Evolutionary conservation across 192 early-diverging fungal species (phyloP), one percentile per base, ranked within the genome.

Genomic region (Coemansia nantahalensis): DNA sequence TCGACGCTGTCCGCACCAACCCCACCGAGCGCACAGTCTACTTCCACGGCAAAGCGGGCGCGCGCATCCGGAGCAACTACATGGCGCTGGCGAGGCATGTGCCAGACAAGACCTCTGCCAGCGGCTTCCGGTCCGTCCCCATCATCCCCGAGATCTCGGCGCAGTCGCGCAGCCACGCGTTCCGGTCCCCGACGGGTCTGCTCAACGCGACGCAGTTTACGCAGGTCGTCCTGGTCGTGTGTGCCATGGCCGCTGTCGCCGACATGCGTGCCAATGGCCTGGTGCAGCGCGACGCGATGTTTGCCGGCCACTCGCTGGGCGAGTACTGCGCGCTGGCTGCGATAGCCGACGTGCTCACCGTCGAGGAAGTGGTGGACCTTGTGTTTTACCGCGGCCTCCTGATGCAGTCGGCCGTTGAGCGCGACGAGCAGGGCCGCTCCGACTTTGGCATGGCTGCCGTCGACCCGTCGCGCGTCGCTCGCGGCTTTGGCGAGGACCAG

Each of bases 341-440:
- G 14, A 76, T 95, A 38, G 85, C 82, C 45, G 82, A 88, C 54
- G 80, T 94, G 1, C 75, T 97, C 10, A 79, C 85, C 5, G 76
- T 95, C 40, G 88, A 93, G 56, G 79, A 83, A 16, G 52, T 92
- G 8, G 84, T 93, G 36, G 94, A 97, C 55, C 83, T 93, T 40
- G 86, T 86, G 13, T 94, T 97, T 75, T 94, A 91, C 81, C 87
- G 94, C 62, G 94, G 94, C 54, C 85, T 94, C 84, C 89, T 92
- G 14, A 97, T 97, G 94, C 94, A 97, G 79, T 80, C 85, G 28
- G 91, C 92, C 26, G 91, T 95, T 7, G 79, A 80, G 45, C 87
- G 92, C 51, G 89, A 94, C 51, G 54, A 54, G 3, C 51, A 78
- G 15, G 91, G 90, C 19, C 78, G n/a, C n/a, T n/a, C n/a, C n/a